These are phyloP conservation scores for Xylariales sp. DNA, from an alignment of 2,329 filamentous ascomycete species.

Conservation along the genomic window DNA sequence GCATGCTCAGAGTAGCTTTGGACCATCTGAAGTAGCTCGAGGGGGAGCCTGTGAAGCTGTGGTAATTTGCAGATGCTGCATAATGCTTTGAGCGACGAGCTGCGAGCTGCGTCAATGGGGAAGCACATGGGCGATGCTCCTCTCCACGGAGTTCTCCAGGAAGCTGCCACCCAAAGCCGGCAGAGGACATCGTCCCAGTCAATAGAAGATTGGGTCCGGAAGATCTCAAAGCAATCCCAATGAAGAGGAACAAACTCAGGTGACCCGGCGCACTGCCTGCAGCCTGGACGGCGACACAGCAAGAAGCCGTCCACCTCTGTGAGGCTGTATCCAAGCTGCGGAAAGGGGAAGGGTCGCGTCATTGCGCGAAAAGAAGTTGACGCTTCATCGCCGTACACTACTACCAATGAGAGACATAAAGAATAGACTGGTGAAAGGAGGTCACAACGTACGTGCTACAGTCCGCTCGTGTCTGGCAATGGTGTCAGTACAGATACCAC, in stretches of 20 bases:
- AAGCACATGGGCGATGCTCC: slow-evolving; percentile 19
- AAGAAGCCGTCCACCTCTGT: slow-evolving; percentile 25
- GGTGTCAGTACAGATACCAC: slow-evolving; percentile 26
- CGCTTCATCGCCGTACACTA: slow-evolving; percentile 27
- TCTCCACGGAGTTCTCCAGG: slow-evolving; percentile 28
- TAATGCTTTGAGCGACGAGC: slow-evolving; percentile 20
- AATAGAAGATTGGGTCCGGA: slow-evolving; percentile 18
- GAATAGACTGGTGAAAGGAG: not conserved
- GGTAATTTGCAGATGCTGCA: slow-evolving; percentile 20
- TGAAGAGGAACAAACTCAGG: slow-evolving; percentile 26
- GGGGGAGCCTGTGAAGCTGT: slow-evolving; percentile 23
- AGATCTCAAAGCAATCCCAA: slow-evolving; percentile 30
- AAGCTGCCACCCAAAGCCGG: slow-evolving; percentile 29
- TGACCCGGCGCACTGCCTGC: slow-evolving; percentile 20
- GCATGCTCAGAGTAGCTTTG: slow-evolving; percentile 31
- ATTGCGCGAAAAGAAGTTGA: slow-evolving; percentile 30
- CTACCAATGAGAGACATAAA: slow-evolving; percentile 17
- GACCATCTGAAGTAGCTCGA: slow-evolving; percentile 23
- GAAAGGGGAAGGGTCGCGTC: slow-evolving; percentile 25
- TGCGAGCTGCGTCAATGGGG: slow-evolving; percentile 2
- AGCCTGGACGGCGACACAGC: slow-evolving; percentile 26
- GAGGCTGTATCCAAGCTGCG: slow-evolving; percentile 8
- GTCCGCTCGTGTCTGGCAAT: slow-evolving; percentile 23
- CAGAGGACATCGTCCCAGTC: slow-evolving; percentile 13
- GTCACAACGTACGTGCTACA: slow-evolving; percentile 19